Conservation (phyloP, 768 basidiomycete genomes). For the Amanita polypyramis region DNA sequence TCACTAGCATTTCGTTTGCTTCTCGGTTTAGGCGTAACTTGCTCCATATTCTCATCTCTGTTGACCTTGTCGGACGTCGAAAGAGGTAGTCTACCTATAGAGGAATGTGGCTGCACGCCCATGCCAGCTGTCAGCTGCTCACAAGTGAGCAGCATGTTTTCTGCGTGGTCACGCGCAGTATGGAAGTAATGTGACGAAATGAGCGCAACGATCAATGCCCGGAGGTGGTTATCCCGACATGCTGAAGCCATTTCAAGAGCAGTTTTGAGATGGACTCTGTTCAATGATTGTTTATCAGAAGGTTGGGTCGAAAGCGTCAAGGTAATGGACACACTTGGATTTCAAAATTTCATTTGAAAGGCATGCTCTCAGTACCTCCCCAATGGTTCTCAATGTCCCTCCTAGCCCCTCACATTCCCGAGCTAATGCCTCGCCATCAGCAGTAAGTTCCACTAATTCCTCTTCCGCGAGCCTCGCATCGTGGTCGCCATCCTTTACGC, state of each 20-base stretch:
- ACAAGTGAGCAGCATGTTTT: slow-evolving; percentile 52
- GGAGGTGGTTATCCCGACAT: slow-evolving; percentile 63
- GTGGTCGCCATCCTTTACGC: background rate
- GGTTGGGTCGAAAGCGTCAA: background rate
- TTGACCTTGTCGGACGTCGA: slow-evolving; percentile 11
- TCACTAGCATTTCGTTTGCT: slow-evolving; percentile 5
- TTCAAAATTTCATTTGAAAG: slow-evolving; percentile 43
- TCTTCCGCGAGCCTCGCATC: background rate
- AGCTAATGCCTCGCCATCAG: slow-evolving; percentile 25
- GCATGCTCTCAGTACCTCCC: slow-evolving; percentile 43
- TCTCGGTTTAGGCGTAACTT: background rate
- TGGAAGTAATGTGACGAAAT: slow-evolving; percentile 63
- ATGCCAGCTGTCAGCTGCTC: slow-evolving; percentile 66
- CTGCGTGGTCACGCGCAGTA: slow-evolving; percentile 60
- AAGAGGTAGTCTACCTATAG: background rate
- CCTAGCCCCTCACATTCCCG: slow-evolving; percentile 39
- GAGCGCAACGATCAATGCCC: slow-evolving; percentile 58
- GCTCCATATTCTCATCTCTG: slow-evolving; percentile 4
- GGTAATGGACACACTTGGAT: slow-evolving; percentile 41
- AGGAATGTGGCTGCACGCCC: slow-evolving; percentile 33
- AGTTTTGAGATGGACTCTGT: slow-evolving; percentile 45
- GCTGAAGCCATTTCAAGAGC: slow-evolving; percentile 48
- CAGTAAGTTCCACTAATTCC: slow-evolving; percentile 21
- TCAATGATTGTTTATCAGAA: background rate
- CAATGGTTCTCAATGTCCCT: slow-evolving; percentile 44